Evolutionary conservation across 2,329 filamentous ascomycete genomes (phyloP).

Genomic region (Diaporthe longicolla): DNA sequence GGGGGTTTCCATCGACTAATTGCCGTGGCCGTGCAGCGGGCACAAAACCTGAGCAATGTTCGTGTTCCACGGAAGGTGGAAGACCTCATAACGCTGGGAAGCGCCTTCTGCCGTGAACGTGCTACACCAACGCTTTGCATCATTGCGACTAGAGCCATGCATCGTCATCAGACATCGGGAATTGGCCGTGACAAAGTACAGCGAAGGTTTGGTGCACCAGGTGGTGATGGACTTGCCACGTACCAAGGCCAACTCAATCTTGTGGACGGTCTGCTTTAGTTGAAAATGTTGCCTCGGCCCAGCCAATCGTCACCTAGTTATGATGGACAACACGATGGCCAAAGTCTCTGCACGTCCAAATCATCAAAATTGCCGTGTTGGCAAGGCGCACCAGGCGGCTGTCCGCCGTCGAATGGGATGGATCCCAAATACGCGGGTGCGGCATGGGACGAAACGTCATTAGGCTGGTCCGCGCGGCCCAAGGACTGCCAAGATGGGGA

Average conservation of each 20-base stretch:
- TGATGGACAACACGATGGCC: not conserved
- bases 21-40: no score
- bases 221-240: not conserved
- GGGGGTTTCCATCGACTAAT: no score
- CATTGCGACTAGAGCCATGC: not conserved
- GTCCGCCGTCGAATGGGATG: not conserved
- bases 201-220: not conserved
- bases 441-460: conserved; percentile 25
- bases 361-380: not conserved
- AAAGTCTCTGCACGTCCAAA: not conserved
- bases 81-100: not conserved
- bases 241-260: not conserved
- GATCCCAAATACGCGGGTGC: not conserved
- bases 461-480: not conserved
- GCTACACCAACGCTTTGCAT: not conserved
- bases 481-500: conserved; percentile 3
- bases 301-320: not conserved
- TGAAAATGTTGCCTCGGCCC: not conserved
- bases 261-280: not conserved
- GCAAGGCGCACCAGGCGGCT: not conserved
- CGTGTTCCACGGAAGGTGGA: not conserved
- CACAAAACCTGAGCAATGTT: no score
- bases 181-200: not conserved
- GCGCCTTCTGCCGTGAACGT: not conserved
- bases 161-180: not conserved